Percentiles rank a stretch among this genome's conserved stretches.
phyloP scores from a whole-genome alignment of 75 land plant species.

The Larix kaempferi region DNA sequence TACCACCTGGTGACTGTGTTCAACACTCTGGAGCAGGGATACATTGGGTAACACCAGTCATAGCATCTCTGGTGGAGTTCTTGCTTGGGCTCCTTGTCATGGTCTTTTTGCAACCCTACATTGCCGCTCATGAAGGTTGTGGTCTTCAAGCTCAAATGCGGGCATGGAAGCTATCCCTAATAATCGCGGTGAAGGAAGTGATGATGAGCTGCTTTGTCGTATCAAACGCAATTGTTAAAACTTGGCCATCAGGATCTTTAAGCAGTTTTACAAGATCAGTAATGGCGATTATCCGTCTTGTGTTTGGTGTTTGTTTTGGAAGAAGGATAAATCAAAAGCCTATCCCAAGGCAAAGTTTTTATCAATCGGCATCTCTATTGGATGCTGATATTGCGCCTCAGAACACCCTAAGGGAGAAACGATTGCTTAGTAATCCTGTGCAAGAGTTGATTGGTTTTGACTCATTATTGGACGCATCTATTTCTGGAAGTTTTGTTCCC shows the following conservation, averaged over 20 bases:
- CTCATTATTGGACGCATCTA: not conserved
- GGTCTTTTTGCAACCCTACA: not conserved
- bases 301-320: not conserved
- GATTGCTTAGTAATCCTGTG: not conserved
- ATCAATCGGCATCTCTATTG: not conserved
- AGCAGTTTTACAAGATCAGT: no score
- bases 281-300: not conserved
- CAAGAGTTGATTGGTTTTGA: not conserved
- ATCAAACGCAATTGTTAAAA: slow-evolving; percentile 52
- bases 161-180: slow-evolving; percentile 48
- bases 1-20: no score
- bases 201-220: slow-evolving; percentile 40
- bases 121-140: not conserved
- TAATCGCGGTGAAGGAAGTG: slow-evolving; percentile 32
- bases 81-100: not conserved
- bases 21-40: not conserved
- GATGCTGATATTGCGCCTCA: slow-evolving; percentile 1
- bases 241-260: not conserved
- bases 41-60: not conserved
- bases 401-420: not conserved
- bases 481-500: not conserved
- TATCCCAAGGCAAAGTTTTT: not conserved
- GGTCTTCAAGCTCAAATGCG: slow-evolving; percentile 2
- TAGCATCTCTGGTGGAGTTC: not conserved
- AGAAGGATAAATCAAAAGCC: not conserved